phyloP scores from a whole-genome alignment of 805 yeast species.

The Millerago galiae region DNA sequence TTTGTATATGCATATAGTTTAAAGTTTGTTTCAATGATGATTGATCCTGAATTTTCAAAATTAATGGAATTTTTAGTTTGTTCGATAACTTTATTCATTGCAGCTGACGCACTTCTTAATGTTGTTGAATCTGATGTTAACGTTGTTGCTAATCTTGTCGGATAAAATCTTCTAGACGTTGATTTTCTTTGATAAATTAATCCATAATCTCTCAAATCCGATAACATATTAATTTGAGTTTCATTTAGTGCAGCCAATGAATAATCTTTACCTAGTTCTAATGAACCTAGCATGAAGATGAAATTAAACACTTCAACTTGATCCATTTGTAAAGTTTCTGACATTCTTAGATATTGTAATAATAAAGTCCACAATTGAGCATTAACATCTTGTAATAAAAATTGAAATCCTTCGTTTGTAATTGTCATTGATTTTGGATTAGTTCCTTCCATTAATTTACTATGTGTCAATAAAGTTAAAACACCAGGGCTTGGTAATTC shows the following conservation, averaged over 20 bases:
- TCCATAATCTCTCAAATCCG: conserved; percentile 88
- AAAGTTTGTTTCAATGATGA: conserved; percentile 90
- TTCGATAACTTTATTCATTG: conserved; percentile 60
- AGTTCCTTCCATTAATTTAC: conserved; percentile 79
- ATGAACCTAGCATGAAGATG: conserved; percentile 86
- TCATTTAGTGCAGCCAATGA: conserved; percentile 61
- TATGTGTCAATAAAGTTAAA: conserved; percentile 63
- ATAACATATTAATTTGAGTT: conserved; percentile 81
- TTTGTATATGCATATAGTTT: conserved; percentile 89
- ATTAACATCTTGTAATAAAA: conserved; percentile 83
- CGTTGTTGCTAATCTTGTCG: conserved; percentile 85
- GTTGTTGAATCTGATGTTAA: conserved; percentile 78
- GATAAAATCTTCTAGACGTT: conserved; percentile 65
- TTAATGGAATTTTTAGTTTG: conserved; percentile 22
- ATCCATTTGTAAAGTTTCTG: conserved; percentile 84
- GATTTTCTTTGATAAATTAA: conserved; percentile 66
- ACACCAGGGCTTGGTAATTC: conserved; percentile 78
- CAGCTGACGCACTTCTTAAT: conserved; percentile 66
- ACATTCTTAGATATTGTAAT: conserved; percentile 77
- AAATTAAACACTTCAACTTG: conserved; percentile 94
- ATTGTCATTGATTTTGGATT: conserved; percentile 46
- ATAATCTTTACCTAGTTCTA: conserved; percentile 87
- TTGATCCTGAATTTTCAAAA: conserved; percentile 48
- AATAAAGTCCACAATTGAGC: conserved; percentile 93
- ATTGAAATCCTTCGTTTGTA: conserved; percentile 92